Conservation (phyloP, 1,284 basidiomycete species). For the Clitocybe nebularis region DNA sequence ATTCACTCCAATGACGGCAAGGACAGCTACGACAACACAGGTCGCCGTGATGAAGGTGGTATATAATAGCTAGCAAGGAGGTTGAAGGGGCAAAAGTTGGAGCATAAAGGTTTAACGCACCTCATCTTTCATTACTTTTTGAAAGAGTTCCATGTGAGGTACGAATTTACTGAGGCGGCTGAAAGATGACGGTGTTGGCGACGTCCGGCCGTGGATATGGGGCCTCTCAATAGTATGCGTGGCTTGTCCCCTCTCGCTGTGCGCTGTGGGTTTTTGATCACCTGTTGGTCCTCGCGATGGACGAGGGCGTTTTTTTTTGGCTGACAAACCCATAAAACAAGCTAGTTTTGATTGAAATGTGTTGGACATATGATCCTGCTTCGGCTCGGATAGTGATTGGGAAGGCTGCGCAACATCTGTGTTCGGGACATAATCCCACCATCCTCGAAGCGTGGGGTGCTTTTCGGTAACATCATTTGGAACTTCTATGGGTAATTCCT, state of each 20-base stretch:
- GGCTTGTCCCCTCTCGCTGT: too few relatives aligned
- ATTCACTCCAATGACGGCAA: conserved; percentile 49
- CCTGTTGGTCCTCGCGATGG: too few relatives aligned
- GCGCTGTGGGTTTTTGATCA: too few relatives aligned
- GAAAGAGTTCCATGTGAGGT: conserved; percentile 51
- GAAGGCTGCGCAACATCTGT: conserved; percentile 6
- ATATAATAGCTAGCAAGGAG: conserved; percentile 43
- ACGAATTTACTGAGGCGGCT: conserved; percentile 47
- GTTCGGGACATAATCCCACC: conserved; percentile 50
- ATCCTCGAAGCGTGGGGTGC: conserved; percentile 36
- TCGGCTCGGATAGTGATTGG: not conserved
- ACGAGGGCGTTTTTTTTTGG: too few relatives aligned
- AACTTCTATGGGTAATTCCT: conserved; percentile 30
- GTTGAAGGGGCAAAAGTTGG: not conserved
- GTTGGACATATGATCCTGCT: too few relatives aligned
- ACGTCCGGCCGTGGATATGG: conserved; percentile 11
- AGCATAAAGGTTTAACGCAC: conserved; percentile 28
- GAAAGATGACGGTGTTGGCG: conserved; percentile 35
- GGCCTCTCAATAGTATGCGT: not conserved
- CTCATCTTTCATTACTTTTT: conserved; percentile 58
- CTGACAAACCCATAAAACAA: too few relatives aligned
- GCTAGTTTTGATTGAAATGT: too few relatives aligned
- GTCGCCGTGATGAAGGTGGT: conserved; percentile 51
- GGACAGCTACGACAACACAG: conserved; percentile 45
- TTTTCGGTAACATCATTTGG: conserved; percentile 25